Evolutionary conservation across 129 eudicot genomes (phyloP), one percentile per base, ranked within the genome.

Genomic region (Gnaphalium uliginosum): DNA sequence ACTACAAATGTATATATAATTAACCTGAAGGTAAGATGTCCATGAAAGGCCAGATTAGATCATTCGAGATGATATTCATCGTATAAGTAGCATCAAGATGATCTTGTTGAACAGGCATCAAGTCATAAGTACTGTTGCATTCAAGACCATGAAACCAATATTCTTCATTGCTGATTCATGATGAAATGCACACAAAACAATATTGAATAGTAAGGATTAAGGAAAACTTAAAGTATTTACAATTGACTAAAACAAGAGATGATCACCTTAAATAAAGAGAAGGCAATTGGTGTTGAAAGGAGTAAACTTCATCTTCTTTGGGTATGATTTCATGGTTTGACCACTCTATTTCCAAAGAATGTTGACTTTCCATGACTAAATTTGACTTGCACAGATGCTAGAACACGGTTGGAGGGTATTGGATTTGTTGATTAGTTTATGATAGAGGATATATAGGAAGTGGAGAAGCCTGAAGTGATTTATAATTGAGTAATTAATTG

Each of bases 291-390:
- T 73, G 63, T 57, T 74, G 79, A 73, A 73, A 80, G 33, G 70
- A 66, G 75, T 56, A 74, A 80, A 73, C 69, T 74, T 80, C 79
- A 39, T 80, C 79, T 41, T 80, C 83, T 56, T 73, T 80, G 65
- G 75, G 64, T n/a, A 80, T 66, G 75, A 80, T 58, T 80, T 73
- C 83, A 66, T 73, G 83, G 79, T 73, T 80, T 80, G 83, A 80
- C 83, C 83, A 73, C 70, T 80, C 79, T 26, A 57, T 43, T 80
- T 80, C 79, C 83, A 57, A 80, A 54, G 75, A 41, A 73, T 11
- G 37, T 80, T 73, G 79, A 80, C 79, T 80, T 80, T 51, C 79
- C 75, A 80, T 80, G 51, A n/a, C 37, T 22, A 18, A 10, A 8
- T 78, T 78, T 78, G 82, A 78, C 82, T 69, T 46, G 8, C 33